phyloP scores from a whole-genome alignment of 2,329 filamentous ascomycete genomes.

The Claviceps sorghi region DNA sequence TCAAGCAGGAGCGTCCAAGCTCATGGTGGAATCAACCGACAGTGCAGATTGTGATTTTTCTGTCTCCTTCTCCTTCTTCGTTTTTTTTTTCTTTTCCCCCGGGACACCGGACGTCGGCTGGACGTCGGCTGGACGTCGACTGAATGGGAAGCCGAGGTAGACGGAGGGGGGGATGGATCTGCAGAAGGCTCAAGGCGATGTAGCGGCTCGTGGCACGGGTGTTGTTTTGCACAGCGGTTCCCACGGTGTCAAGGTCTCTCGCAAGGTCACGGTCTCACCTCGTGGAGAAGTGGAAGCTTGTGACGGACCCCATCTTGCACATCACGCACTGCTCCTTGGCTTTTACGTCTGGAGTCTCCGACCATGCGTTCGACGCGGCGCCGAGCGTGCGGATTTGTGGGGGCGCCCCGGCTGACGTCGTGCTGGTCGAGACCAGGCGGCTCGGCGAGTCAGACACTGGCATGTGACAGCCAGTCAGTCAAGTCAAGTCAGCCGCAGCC shows the following conservation, averaged over 20 bases:
- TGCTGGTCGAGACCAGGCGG: not conserved
- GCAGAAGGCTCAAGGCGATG: not conserved
- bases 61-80: too few relatives aligned
- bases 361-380: not conserved
- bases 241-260: too few relatives aligned
- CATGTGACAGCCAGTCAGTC: not conserved
- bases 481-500: too few relatives aligned
- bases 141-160: not conserved
- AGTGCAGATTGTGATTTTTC: not conserved
- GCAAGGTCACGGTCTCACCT: too few relatives aligned
- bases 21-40: not conserved
- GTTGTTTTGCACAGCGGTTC: too few relatives aligned
- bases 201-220: too few relatives aligned
- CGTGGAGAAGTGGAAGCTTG: too few relatives aligned
- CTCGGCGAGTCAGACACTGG: not conserved
- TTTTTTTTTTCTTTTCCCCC: not conserved
- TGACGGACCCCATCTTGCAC: too few relatives aligned
- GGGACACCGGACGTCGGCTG: not conserved
- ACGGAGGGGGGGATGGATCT: not conserved
- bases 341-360: too few relatives aligned
- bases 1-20: not conserved
- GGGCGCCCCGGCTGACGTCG: not conserved
- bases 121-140: not conserved
- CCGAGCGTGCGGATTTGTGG: not conserved
- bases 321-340: too few relatives aligned